These are phyloP conservation scores for Toxicodendron radicans DNA, from an alignment of 345 rosid genomes.

Conservation along the genomic window DNA sequence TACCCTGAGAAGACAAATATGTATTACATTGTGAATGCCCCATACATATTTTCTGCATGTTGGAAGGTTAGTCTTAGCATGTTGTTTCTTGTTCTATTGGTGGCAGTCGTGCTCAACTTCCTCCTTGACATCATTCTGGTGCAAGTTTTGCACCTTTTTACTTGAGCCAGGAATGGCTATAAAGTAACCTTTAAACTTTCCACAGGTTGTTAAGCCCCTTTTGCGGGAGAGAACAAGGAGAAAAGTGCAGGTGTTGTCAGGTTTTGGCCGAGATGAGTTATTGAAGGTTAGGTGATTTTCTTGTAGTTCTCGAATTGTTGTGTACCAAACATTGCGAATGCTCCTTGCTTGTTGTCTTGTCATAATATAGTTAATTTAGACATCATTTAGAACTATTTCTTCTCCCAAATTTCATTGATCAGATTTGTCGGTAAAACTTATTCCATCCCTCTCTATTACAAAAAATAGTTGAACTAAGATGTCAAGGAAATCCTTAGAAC, in stretches of 20 bases:
- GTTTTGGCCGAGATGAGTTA: slow-evolving; percentile 78
- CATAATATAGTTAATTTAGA: neutral
- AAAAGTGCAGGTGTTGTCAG: slow-evolving; percentile 77
- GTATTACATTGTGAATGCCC: slow-evolving; percentile 86
- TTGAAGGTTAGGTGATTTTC: slow-evolving; percentile 52
- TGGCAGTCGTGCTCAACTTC: neutral
- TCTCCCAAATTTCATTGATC: neutral
- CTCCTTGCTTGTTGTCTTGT: neutral
- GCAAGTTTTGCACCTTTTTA: neutral
- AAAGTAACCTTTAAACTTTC: slow-evolving; percentile 14
- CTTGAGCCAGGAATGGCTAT: neutral
- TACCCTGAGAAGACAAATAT: slow-evolving; percentile 93
- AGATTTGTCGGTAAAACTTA: neutral
- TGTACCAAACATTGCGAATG: neutral
- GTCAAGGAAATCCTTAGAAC: neutral
- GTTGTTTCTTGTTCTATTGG: neutral
- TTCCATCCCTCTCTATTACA: neutral
- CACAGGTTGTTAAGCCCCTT: slow-evolving; percentile 88
- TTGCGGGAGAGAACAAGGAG: slow-evolving; percentile 89
- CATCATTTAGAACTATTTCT: neutral
- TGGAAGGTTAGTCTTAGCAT: slow-evolving; percentile 60
- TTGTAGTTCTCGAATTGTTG: slow-evolving; percentile 3
- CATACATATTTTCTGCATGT: slow-evolving; percentile 90
- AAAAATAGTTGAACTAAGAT: neutral
- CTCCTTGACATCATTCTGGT: neutral